phyloP scores from a whole-genome alignment of 1,284 basidiomycete genomes.

The Sanghuangporus baumii region DNA sequence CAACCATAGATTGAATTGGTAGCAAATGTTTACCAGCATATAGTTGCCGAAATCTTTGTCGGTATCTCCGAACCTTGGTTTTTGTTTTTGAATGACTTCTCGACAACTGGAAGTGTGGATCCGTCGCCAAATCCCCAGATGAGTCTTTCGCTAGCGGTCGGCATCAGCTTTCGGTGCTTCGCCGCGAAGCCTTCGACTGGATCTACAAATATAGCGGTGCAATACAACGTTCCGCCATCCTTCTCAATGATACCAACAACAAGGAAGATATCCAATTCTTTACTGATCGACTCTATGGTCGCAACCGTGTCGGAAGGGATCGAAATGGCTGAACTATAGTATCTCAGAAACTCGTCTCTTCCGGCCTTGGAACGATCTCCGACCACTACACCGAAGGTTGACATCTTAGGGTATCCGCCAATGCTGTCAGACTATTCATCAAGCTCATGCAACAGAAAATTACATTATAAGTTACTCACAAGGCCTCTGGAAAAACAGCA shows the following conservation, averaged over 20 bases:
- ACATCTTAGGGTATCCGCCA: conserved; percentile 63
- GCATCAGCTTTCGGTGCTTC: conserved; percentile 70
- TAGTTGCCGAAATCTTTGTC: conserved; percentile 53
- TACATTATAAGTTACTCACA: conserved; percentile 36
- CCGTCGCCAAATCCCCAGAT: conserved; percentile 65
- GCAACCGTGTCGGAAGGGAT: conserved; percentile 47
- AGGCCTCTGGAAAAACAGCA: conserved; percentile 71
- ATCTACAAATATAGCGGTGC: conserved; percentile 62
- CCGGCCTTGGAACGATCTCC: conserved; percentile 49
- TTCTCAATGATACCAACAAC: conserved; percentile 68
- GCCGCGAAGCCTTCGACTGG: conserved; percentile 51
- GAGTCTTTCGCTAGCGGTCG: conserved; percentile 62
- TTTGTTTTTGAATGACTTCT: conserved; percentile 28
- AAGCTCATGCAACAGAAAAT: conserved; percentile 9
- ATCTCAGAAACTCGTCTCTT: conserved; percentile 56
- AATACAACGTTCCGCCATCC: conserved; percentile 63
- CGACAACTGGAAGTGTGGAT: conserved; percentile 42
- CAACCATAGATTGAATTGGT: not conserved
- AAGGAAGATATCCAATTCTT: conserved; percentile 49
- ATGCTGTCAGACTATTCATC: conserved; percentile 35
- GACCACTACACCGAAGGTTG: conserved; percentile 52
- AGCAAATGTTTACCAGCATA: conserved; percentile 53
- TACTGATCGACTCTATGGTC: conserved; percentile 47
- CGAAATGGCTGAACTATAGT: conserved; percentile 51
- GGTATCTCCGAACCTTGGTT: conserved; percentile 19